A percentile compares a stretch with the other conserved stretches of the same genome.
phyloP scores from a whole-genome alignment of 2,329 filamentous ascomycete species.

The Sarocladiaceae sp. region DNA sequence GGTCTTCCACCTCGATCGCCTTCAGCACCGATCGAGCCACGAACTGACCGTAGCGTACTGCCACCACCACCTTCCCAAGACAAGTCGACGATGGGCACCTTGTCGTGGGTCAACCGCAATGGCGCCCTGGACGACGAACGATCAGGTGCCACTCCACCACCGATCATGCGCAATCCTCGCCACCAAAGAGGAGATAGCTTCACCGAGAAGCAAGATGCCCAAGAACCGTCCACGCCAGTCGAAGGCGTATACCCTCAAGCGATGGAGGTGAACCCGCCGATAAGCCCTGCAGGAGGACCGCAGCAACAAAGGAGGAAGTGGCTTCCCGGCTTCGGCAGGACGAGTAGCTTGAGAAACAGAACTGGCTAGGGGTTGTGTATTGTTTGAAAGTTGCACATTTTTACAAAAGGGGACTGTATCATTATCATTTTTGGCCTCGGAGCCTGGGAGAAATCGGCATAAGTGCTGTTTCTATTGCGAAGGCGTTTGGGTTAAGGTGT shows the following conservation, averaged over 20 bases:
- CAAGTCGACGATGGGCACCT: slow-evolving; percentile 30
- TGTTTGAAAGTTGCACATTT: not conserved
- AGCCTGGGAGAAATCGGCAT: not conserved
- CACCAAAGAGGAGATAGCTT: slow-evolving; percentile 17
- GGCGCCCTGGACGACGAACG: slow-evolving; percentile 36
- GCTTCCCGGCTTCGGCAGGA: slow-evolving; percentile 28
- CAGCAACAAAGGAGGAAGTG: slow-evolving; percentile 26
- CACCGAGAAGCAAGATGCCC: not conserved
- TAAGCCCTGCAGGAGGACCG: slow-evolving; percentile 1
- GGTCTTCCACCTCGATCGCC: slow-evolving; percentile 1
- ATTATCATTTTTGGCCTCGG: not conserved
- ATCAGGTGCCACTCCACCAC: slow-evolving; percentile 50
- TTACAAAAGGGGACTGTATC: not conserved
- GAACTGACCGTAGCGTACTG: slow-evolving; percentile 15
- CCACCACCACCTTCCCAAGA: slow-evolving; percentile 10
- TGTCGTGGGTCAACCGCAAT: slow-evolving; percentile 33
- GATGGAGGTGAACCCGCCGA: not conserved
- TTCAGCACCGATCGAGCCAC: not conserved
- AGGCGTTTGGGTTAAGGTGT: not conserved
- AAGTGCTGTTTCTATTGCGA: not conserved
- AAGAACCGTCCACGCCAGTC: not conserved
- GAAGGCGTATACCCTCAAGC: not conserved
- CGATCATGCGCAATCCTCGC: slow-evolving; percentile 45
- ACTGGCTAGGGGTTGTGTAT: slow-evolving; percentile 9
- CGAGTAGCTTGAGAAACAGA: slow-evolving; percentile 19